A percentile compares a stretch with the other conserved stretches of the same genome.
Conservation (phyloP, 2,329 filamentous ascomycete species). For the Pleomassaria siparia region DNA sequence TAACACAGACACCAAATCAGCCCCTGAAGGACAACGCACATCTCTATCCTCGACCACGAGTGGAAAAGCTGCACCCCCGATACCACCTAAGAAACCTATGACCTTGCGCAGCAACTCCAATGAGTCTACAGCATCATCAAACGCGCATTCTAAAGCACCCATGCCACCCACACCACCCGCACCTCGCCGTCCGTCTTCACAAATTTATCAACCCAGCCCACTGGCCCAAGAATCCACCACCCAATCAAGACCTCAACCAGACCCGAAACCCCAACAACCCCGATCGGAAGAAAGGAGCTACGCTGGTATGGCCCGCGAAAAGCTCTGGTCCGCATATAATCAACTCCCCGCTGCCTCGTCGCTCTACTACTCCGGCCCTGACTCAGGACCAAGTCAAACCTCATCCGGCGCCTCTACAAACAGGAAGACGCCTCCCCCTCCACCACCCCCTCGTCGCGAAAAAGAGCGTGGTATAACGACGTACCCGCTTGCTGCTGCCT, state of each 20-base stretch:
- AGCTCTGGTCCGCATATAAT: conserved; percentile 44
- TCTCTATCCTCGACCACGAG: conserved; percentile 21
- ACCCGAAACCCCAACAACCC: conserved; percentile 22
- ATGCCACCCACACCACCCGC: conserved; percentile 38
- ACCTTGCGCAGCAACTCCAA: conserved; percentile 44
- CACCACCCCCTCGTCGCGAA: conserved; percentile 39
- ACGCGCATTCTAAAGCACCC: conserved; percentile 36
- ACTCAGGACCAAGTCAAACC: conserved; percentile 5
- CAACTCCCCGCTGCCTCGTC: conserved; percentile 39
- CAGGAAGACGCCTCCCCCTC: conserved; percentile 25
- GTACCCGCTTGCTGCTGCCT: conserved; percentile 41
- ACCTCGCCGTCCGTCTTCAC: conserved; percentile 30
- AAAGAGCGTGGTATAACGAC: conserved; percentile 32
- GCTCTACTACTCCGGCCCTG: conserved; percentile 14
- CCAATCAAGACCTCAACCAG: conserved; percentile 35
- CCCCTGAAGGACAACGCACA: conserved; percentile 15
- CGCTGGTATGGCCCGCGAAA: conserved; percentile 41
- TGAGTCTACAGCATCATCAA: conserved; percentile 19
- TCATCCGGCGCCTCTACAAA: conserved; percentile 1
- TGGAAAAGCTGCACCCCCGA: conserved; percentile 32
- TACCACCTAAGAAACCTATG: conserved; percentile 35
- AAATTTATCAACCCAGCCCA: conserved; percentile 28
- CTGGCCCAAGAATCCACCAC: conserved; percentile 26
- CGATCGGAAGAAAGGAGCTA: conserved; percentile 29
- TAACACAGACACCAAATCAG: conserved; percentile 28